Percentiles rank a stretch among this genome's conserved stretches.
Conservation (phyloP, 2,329 filamentous ascomycete species). For the Apiospora sp. region DNA sequence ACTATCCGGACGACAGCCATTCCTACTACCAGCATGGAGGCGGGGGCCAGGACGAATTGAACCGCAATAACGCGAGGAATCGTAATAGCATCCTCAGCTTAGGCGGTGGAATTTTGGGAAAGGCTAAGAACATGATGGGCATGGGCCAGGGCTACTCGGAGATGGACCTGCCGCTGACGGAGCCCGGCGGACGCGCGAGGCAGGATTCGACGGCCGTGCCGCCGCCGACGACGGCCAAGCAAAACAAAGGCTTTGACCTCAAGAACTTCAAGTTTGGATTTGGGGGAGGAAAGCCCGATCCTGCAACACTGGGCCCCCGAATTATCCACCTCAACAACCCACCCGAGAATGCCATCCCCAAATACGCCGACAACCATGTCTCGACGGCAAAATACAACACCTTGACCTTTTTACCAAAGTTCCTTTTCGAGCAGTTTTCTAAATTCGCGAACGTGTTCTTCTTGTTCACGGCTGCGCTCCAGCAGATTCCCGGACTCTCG, state of each 20-base stretch:
- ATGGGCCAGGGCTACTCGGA: conserved; percentile 89
- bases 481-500: conserved; percentile 94
- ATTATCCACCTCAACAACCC: conserved; percentile 97
- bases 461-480: conserved; percentile 92
- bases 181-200: conserved; percentile 58
- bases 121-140: conserved; percentile 88
- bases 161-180: conserved; percentile 96
- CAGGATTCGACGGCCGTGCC: conserved; percentile 39
- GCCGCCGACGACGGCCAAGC: conserved; percentile 45
- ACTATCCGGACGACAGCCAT: conserved; percentile 78
- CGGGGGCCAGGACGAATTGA: conserved; percentile 55
- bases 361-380: conserved; percentile 95
- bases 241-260: conserved; percentile 69
- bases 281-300: conserved; percentile 83
- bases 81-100: conserved; percentile 89
- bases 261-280: conserved; percentile 93
- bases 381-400: conserved; percentile 98
- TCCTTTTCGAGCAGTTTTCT: conserved; percentile 97
- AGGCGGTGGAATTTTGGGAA: conserved; percentile 86
- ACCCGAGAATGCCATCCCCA: conserved; percentile 86
- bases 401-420: conserved; percentile 93
- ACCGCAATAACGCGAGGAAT: conserved; percentile 68
- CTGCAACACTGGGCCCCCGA: conserved; percentile 87
- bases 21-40: conserved; percentile 84
- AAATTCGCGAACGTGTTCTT: conserved; percentile 99